Base-by-base conservation (phyloP, 1,284 basidiomycete species). In the Pterulicium gracile region DNA sequence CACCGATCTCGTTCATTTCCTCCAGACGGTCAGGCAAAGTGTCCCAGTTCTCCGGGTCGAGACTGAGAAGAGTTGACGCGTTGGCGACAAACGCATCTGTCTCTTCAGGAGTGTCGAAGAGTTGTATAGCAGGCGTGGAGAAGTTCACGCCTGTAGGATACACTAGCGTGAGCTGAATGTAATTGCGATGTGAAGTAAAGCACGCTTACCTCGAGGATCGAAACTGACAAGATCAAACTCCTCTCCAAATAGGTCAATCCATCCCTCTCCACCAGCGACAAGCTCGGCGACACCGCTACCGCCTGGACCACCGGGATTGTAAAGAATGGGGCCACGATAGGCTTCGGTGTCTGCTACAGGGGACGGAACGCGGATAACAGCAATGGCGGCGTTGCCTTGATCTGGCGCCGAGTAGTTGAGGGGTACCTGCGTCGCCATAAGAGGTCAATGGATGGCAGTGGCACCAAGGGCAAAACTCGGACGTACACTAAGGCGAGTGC, bases 181-280 rank as follows among this genome's bases (percentile, higher is more conserved):
- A 18, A 22, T 23, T 53, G 35, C 2, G 5, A 20, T 4, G 27
- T 4, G 3, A 40, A 45, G 18, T 18, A 39, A 22, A 46, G 17
- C 21, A 24, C 3, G 3, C 44, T 19, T 42, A 55, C 59, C 58
- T 46, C 63, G 52, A 21, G 63, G 62, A 52, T 65, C 62, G 45
- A 64, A 64, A 2, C 61, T 58, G 22, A 66, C 49, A 14, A 64
- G 49, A 43, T 64, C 63, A 42, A 52, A 64, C 19, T 57, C 55
- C 3, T 54, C 55, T 2, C 61, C 61, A 2, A 63, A 19, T 10
- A 52, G 46, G 10, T 22, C 35, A 12, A 49, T 21, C 0, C 51
- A 24, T 4, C 12, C 22, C 1, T 18, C 3, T 12, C 51, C 54
- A 14, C 14, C 39, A 10, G 18, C 18, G 18, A 7, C 18, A 10